Conservation (phyloP, 495 filamentous ascomycete species). For the Astrothelium subdiscretum region DNA sequence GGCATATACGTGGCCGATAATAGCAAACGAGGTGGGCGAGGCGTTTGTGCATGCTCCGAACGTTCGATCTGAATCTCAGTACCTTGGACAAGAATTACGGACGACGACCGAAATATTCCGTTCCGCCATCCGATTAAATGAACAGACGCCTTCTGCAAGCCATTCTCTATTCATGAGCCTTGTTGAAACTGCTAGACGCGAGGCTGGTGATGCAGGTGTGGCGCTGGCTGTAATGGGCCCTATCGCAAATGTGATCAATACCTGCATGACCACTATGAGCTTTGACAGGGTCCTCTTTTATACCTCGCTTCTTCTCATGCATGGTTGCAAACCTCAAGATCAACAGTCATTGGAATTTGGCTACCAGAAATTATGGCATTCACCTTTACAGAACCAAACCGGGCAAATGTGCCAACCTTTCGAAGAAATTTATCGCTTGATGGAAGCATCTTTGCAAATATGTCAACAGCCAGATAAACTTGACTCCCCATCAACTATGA, state of each 20-base stretch:
- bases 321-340: conserved; percentile 17
- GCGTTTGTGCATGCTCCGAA: neutral
- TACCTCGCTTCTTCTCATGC: conserved; percentile 20
- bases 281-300: conserved; percentile 14
- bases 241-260: conserved; percentile 42
- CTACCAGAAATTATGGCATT: conserved; percentile 47
- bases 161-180: conserved; percentile 43
- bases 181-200: conserved; percentile 44
- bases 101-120: neutral
- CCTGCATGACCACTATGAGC: conserved; percentile 6
- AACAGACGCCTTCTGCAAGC: neutral
- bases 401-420: conserved; percentile 43
- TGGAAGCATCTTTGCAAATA: neutral
- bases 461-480: neutral
- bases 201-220: conserved; percentile 54
- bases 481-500: neutral
- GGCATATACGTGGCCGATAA: neutral
- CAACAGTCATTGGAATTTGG: conserved; percentile 47
- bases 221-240: conserved; percentile 58
- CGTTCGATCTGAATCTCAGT: neutral
- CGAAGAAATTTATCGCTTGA: conserved; percentile 19
- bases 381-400: conserved; percentile 22
- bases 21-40: neutral
- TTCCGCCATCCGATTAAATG: neutral
- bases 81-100: neutral